Percentiles rank a stretch among this genome's conserved stretches.
Evolutionary conservation across 1,139 yeast genomes (phyloP).

Genomic region (Saccharomyces uvarum): DNA sequence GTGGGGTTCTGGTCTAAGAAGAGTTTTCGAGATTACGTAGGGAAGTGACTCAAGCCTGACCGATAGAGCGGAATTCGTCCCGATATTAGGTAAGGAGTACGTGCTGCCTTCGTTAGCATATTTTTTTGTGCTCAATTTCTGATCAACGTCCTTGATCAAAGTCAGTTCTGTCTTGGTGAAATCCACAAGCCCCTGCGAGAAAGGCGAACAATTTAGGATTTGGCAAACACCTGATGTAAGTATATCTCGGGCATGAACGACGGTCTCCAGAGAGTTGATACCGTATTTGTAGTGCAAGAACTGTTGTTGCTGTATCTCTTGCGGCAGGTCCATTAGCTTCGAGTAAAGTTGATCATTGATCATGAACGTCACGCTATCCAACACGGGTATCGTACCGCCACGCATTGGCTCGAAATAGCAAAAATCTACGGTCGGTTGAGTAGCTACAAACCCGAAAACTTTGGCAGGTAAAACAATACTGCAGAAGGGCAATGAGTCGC

Average conservation of each 20-base stretch:
- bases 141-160: slow-evolving; percentile 13
- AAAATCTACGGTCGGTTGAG: slow-evolving; percentile 10
- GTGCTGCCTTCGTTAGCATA: background rate
- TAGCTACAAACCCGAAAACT: background rate
- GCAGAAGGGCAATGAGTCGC: background rate
- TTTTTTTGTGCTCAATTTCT: background rate
- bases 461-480: slow-evolving; percentile 3
- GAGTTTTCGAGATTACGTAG: background rate
- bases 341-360: slow-evolving; percentile 18
- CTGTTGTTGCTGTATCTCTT: slow-evolving; percentile 13
- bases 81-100: background rate
- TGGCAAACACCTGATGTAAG: slow-evolving; percentile 17
- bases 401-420: slow-evolving; percentile 12
- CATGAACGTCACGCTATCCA: slow-evolving; percentile 15
- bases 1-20: slow-evolving; percentile 1
- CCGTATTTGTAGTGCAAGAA: slow-evolving; percentile 20
- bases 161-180: slow-evolving; percentile 18
- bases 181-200: slow-evolving; percentile 18
- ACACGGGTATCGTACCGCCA: slow-evolving; percentile 9
- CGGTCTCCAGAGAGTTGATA: slow-evolving; percentile 12
- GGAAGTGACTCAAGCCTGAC: slow-evolving; percentile 3
- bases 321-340: slow-evolving; percentile 13
- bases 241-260: slow-evolving; percentile 14
- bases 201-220: slow-evolving; percentile 17
- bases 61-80: background rate